These are phyloP conservation scores for Phytophthora melonis DNA, from an alignment of 352 stramenopile species.

Conservation along the genomic window DNA sequence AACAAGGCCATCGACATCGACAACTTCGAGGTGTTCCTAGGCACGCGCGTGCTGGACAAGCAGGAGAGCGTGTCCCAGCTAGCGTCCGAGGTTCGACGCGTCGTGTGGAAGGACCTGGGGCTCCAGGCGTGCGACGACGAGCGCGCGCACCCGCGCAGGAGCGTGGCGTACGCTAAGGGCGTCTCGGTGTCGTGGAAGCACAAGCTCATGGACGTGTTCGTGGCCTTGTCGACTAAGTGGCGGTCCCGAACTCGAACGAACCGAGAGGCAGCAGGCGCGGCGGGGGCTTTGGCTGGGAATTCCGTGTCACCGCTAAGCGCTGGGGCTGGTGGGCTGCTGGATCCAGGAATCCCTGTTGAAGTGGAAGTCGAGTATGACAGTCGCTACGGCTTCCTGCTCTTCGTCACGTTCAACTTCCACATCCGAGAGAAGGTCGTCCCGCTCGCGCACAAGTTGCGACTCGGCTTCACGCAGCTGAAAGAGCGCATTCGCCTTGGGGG, in stretches of 20 bases:
- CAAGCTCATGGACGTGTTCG: conserved; percentile 34
- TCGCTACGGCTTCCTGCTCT: conserved; percentile 62
- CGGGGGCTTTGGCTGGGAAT: conserved; percentile 27
- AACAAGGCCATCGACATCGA: conserved; percentile 62
- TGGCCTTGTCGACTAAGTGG: conserved; percentile 22
- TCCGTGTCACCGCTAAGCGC: conserved; percentile 29
- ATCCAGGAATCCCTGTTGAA: conserved; percentile 57
- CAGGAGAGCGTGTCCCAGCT: conserved; percentile 66
- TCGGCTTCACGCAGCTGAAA: conserved; percentile 12
- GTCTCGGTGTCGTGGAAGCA: conserved; percentile 38
- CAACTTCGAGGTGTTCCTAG: conserved; percentile 54
- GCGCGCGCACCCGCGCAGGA: conserved; percentile 31
- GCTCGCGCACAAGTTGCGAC: conserved; percentile 8
- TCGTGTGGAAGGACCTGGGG: conserved; percentile 59
- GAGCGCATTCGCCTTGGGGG: conserved; percentile 22
- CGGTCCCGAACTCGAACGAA: conserved; percentile 10
- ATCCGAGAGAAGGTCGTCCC: conserved; percentile 32
- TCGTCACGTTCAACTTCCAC: conserved; percentile 61
- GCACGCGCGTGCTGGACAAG: conserved; percentile 47
- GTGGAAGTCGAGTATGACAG: conserved; percentile 83
- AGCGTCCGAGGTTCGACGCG: conserved; percentile 57
- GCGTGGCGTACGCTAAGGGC: conserved; percentile 15
- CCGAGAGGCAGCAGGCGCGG: not conserved
- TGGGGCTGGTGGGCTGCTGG: conserved; percentile 26
- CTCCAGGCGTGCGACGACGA: conserved; percentile 36